A percentile compares a stretch with the other conserved stretches of the same genome.
Evolutionary conservation across 2,329 filamentous ascomycete species (phyloP).

Genomic region (Colletotrichum sp.): DNA sequence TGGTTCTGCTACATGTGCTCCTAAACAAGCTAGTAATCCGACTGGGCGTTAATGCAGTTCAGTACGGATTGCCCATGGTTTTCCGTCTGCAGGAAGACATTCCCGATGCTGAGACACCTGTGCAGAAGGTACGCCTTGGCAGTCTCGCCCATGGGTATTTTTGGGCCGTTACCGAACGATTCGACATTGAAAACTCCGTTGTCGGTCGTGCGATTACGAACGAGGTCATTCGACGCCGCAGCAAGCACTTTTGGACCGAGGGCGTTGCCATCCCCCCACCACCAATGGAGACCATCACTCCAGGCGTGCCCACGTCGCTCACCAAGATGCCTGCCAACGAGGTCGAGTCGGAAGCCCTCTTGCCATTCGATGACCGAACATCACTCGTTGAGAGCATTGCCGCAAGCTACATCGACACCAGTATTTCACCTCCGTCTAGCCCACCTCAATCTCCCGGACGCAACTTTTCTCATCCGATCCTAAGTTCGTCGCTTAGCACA

Average conservation of each 20-base stretch:
- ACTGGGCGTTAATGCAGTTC: constrained; percentile 81
- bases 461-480: constrained; percentile 64
- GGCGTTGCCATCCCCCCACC: constrained; percentile 74
- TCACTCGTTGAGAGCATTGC: constrained; percentile 78
- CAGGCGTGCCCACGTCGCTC: constrained; percentile 48
- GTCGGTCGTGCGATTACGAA: constrained; percentile 75
- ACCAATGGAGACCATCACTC: constrained; percentile 64
- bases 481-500: constrained; percentile 52
- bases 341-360: constrained; percentile 67
- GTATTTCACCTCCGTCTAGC: constrained; percentile 70
- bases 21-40: constrained; percentile 75
- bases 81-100: constrained; percentile 88
- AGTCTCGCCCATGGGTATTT: constrained; percentile 91
- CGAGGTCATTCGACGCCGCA: constrained; percentile 77
- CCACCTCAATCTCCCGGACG: constrained; percentile 74
- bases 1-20: constrained; percentile 78
- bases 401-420: constrained; percentile 68
- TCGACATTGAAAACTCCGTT: constrained; percentile 74
- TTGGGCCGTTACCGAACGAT: constrained; percentile 77
- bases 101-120: constrained; percentile 65
- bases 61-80: constrained; percentile 85
- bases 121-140: constrained; percentile 79
- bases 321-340: constrained; percentile 54
- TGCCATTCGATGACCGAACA: constrained; percentile 77
- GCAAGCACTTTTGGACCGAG: constrained; percentile 79